phyloP scores from a whole-genome alignment of 495 filamentous ascomycete species.

The Jackrogersella multiformis region DNA sequence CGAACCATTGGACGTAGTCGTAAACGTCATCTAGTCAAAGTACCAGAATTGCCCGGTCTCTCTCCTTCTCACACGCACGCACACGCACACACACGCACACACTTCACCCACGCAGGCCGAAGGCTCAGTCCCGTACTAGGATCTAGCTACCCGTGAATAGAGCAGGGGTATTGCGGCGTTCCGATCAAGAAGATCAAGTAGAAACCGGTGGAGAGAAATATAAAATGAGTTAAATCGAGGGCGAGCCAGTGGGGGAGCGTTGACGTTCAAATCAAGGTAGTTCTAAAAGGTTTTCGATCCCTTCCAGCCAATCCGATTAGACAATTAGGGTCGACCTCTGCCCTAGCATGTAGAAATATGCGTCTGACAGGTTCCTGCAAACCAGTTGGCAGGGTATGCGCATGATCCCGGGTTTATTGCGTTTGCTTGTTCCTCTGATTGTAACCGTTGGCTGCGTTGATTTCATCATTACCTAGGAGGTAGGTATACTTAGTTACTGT shows the following conservation, averaged over 20 bases:
- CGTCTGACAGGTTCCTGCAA: conserved; percentile 37
- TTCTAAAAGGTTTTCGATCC: conserved; percentile 19
- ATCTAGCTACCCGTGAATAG: conserved; percentile 25
- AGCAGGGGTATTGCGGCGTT: conserved; percentile 36
- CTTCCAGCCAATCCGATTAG: conserved; percentile 27
- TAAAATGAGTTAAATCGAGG: conserved; percentile 21
- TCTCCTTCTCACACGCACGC: not conserved
- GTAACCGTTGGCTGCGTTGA: conserved; percentile 38
- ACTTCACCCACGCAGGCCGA: conserved; percentile 26
- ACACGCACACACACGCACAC: too few species aligned
- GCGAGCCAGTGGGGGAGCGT: conserved; percentile 15
- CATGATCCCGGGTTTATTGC: conserved; percentile 25
- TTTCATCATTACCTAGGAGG: conserved; percentile 39
- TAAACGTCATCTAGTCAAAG: conserved; percentile 27
- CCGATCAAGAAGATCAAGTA: conserved; percentile 34
- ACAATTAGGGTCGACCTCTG: conserved; percentile 22
- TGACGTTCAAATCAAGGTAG: conserved; percentile 12
- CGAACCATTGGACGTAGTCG: conserved; percentile 29
- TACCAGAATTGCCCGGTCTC: conserved; percentile 11
- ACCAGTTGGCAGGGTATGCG: conserved; percentile 22
- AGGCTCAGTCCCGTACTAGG: conserved; percentile 31
- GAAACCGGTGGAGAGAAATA: conserved; percentile 29
- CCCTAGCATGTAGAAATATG: conserved; percentile 37
- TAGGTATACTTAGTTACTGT: conserved; percentile 32
- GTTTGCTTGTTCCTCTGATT: conserved; percentile 36